Evolutionary conservation across 495 filamentous ascomycete genomes (phyloP), one percentile per base, ranked within the genome.

Genomic region (Pyronema omphalodes): DNA sequence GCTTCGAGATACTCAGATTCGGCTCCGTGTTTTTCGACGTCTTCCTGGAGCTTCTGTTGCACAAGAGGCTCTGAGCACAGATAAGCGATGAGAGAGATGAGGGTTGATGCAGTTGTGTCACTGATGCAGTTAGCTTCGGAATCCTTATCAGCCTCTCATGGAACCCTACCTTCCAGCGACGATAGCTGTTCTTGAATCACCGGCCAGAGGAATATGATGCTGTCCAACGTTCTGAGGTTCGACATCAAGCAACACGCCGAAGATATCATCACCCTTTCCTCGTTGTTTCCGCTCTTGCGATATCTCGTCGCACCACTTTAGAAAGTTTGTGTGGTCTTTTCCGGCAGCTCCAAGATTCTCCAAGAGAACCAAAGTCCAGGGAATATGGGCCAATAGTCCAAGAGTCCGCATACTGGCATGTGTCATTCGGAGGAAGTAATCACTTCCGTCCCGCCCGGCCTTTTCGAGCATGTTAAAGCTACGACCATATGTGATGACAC

Each of bases 1-100:
- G 71, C 71, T 44, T 75, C 70, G 9, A 78, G 55, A 52, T 72
- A 55, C 12, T 37, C 17, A 29, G 59, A 51, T 33, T 55, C 36
- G 6, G 23, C 44, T 15, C 17, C 18, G 14, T 11, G 7, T 7
- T 55, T 52, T 29, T 53, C 51, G 17, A 47, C 44, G 29, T 57
- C 44, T 18, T 19, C 12, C n/a, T 57, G 55, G 7, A 59, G 51
- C 12, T 37, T 46, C 43, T 53, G 33, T 6, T 9, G 34, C 18
- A 36, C 37, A 17, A 45, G n/a, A 7, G 57, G 54, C 4, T 33
- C 51, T 3, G 47, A 12, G n/a, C 44, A 33, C 2, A 55, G 39
- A 33, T 57, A 47, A 15, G 44, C 23, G 52, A 57, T 54, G 3
- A 51, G 56, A 12, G 56, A 44, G 9, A 59, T 44, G 29, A 57